Evolutionary conservation across 148 eudicot genomes (phyloP).

Genomic region (Hydrangea macrophylla): DNA sequence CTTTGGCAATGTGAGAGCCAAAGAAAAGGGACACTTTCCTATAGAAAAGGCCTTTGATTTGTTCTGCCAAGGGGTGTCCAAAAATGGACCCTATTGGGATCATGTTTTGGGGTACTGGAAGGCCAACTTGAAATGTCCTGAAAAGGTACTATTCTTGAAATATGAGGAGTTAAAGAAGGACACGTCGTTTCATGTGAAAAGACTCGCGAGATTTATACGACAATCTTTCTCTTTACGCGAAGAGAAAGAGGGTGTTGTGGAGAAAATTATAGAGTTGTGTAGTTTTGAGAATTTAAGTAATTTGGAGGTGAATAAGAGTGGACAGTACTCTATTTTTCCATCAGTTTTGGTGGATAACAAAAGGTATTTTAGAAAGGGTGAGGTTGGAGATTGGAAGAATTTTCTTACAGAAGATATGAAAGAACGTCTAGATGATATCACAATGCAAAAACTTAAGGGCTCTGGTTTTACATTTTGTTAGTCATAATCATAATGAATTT

Average conservation of each 20-base stretch:
- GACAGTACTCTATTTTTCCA: conserved; percentile 1
- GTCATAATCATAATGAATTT: too few relatives aligned
- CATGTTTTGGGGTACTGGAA: conserved; percentile 29
- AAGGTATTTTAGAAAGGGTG: conserved; percentile 4
- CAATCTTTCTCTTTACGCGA: conserved; percentile 12
- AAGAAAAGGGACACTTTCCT: conserved; percentile 2
- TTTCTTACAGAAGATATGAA: background rate
- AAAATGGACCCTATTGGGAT: conserved; percentile 23
- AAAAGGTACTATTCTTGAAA: conserved; percentile 18
- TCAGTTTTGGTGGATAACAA: conserved; percentile 8
- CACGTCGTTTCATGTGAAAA: background rate
- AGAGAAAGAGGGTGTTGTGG: conserved; percentile 18
- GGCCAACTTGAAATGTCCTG: conserved; percentile 10
- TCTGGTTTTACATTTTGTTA: conserved; percentile 8
- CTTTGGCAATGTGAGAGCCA: conserved; percentile 7
- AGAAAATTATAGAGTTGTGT: conserved; percentile 12
- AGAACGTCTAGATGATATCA: background rate
- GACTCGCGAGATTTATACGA: conserved; percentile 19
- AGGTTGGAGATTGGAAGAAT: conserved; percentile 14
- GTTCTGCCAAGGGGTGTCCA: conserved; percentile 14
- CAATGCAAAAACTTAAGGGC: background rate
- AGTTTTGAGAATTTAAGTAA: conserved; percentile 9
- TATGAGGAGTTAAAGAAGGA: conserved; percentile 28
- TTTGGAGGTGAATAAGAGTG: conserved; percentile 19
- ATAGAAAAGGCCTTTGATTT: conserved; percentile 18